phyloP scores from a whole-genome alignment of 176 grass and related monocot species.

The Cenchrus purpureus region DNA sequence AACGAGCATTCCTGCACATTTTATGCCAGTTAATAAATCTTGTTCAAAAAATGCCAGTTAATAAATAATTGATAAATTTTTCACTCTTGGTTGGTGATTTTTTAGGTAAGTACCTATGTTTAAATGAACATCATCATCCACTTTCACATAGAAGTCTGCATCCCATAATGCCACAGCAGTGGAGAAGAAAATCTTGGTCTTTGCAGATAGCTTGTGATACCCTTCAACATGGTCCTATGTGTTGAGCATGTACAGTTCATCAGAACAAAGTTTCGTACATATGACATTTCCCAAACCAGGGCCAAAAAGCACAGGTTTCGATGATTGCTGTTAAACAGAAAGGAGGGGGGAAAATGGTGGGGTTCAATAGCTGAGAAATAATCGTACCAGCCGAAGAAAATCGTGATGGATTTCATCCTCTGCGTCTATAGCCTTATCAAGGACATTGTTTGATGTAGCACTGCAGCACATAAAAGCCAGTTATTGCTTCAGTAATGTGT shows the following conservation, averaged over 20 bases:
- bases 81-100: not conserved
- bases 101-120: conserved; percentile 61
- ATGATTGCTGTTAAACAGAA: not conserved
- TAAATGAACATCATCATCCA: conserved; percentile 95
- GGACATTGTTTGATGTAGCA: conserved; percentile 75
- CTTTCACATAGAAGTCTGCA: conserved; percentile 98
- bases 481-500: conserved; percentile 1
- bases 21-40: conserved; percentile 6
- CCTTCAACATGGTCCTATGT: conserved; percentile 92
- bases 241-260: conserved; percentile 3
- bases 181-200: conserved; percentile 95
- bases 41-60: not conserved
- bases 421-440: conserved; percentile 79
- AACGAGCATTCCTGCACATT: conserved; percentile 68
- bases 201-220: conserved; percentile 91
- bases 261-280: conserved; percentile 25
- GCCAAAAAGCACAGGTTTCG: conserved; percentile 3
- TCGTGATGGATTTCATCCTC: conserved; percentile 83
- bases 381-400: conserved; percentile 87
- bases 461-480: conserved; percentile 52
- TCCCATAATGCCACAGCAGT: conserved; percentile 86
- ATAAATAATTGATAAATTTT: not conserved
- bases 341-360: not conserved
- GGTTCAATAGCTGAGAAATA: not conserved
- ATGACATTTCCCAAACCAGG: not conserved